Base-by-base conservation (phyloP, 768 basidiomycete species). In the Tubosaeta sp. region DNA sequence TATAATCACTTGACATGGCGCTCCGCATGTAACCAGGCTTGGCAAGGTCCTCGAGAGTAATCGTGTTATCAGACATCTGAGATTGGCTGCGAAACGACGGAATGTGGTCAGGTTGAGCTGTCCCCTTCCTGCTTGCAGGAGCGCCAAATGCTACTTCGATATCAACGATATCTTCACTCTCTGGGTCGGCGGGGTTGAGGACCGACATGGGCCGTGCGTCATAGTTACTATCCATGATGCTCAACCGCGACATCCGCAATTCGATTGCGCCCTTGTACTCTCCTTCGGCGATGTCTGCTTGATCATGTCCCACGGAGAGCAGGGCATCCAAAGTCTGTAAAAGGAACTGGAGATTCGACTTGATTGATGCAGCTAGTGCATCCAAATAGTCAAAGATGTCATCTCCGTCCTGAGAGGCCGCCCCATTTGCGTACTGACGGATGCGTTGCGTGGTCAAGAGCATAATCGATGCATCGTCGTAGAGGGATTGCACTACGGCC, bases 221-320 rank as follows among this genome's bases (percentile, higher is more conserved):
- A 32, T 80, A 72, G 50, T 75, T 76, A 52, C 71, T 75, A 58
- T 78, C 78, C 59, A 81, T 79, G 63, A 77, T 73, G 59, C 86
- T 86, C 42, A 85, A 67, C 14, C 85, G 82, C 14, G 86, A 88
- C 73, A 82, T 79, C 19, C 88, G 77, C 84, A 85, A 85, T 51
- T 88, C 85, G 50, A 89, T 89, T 2, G 88, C 86, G 6, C 81
- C 82, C 50, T 76, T 81, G 68, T 89, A 88, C 53, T 87, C 85
- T 48, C 79, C 83, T 64, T 81, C 80, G 17, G 83, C 81, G 35
- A 85, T 71, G 13, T 85, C 81, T 3, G 81, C 84, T 67, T 91
- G 88, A 49, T 88, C 83, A 51, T 84, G 80, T 5, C 86, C 87
- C 16, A 88, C 66, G 1, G 76, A 69, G 26, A 87, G 68, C 22